These are phyloP conservation scores for Termitomyces sp. DNA, from an alignment of 768 basidiomycete species.

Conservation along the genomic window DNA sequence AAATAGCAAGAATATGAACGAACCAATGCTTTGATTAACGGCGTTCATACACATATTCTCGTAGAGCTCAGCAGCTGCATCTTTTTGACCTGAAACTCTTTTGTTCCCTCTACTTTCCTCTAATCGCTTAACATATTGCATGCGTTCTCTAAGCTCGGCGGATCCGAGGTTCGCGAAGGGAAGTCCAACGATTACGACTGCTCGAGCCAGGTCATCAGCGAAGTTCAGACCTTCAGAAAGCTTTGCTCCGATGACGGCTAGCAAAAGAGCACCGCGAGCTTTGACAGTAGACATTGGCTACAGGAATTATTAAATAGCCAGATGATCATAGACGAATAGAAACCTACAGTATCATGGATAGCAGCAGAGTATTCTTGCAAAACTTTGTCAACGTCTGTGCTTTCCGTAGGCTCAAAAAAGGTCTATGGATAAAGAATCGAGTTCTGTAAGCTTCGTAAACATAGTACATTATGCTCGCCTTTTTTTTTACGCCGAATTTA, in stretches of 20 bases:
- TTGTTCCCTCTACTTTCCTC: conserved; percentile 37
- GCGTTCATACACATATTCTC: conserved; percentile 91
- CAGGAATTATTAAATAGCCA: neutral
- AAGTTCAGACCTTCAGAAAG: conserved; percentile 90
- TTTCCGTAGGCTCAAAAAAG: conserved; percentile 85
- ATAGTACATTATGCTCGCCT: conserved; percentile 34
- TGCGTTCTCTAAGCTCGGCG: conserved; percentile 83
- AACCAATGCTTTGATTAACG: conserved; percentile 96
- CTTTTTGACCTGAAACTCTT: conserved; percentile 35
- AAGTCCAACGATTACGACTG: conserved; percentile 82
- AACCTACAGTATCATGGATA: conserved; percentile 17
- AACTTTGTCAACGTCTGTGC: conserved; percentile 63
- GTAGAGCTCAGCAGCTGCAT: conserved; percentile 80
- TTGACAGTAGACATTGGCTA: conserved; percentile 19
- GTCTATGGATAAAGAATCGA: conserved; percentile 38
- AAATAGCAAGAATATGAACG: conserved; percentile 16
- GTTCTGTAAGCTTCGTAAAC: neutral
- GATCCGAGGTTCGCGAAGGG: conserved; percentile 94
- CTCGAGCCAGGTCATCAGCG: conserved; percentile 76
- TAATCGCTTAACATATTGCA: conserved; percentile 76
- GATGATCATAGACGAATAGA: neutral
- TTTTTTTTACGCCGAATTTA: conserved; percentile 67
- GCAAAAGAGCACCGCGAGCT: conserved; percentile 68
- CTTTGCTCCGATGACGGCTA: conserved; percentile 96
- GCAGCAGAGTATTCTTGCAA: conserved; percentile 68